Conservation (phyloP, 441 rosid genomes). For the Euphorbia celastroides region DNA sequence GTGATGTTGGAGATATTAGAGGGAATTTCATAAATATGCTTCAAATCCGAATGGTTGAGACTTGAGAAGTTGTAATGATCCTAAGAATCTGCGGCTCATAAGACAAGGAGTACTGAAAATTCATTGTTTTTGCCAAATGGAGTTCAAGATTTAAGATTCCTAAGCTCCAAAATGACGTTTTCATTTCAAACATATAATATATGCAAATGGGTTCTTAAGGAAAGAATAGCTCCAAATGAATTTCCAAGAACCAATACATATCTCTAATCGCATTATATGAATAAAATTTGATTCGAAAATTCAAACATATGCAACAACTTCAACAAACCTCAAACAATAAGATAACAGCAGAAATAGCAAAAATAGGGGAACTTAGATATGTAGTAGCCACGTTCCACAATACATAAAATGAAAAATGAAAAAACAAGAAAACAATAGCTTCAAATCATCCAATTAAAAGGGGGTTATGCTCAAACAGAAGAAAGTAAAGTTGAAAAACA, state of each 20-base stretch:
- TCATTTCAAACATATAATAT: background rate
- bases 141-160: background rate
- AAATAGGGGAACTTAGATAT: background rate
- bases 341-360: no score
- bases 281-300: background rate
- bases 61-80: background rate
- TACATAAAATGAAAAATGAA: background rate
- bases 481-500: background rate
- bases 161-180: no score
- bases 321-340: background rate
- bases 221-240: no score
- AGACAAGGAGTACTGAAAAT: background rate
- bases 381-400: background rate
- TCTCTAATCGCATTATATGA: no score
- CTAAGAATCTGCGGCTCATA: background rate
- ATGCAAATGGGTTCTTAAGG: background rate
- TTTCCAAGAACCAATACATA: no score
- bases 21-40: background rate
- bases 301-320: background rate
- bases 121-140: background rate
- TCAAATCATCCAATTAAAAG: no score
- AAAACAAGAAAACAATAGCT: background rate
- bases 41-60: background rate
- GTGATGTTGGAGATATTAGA: background rate
- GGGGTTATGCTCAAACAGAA: no score